These are phyloP conservation scores for Camelina laxa DNA, from an alignment of 345 rosid species.

Conservation along the genomic window DNA sequence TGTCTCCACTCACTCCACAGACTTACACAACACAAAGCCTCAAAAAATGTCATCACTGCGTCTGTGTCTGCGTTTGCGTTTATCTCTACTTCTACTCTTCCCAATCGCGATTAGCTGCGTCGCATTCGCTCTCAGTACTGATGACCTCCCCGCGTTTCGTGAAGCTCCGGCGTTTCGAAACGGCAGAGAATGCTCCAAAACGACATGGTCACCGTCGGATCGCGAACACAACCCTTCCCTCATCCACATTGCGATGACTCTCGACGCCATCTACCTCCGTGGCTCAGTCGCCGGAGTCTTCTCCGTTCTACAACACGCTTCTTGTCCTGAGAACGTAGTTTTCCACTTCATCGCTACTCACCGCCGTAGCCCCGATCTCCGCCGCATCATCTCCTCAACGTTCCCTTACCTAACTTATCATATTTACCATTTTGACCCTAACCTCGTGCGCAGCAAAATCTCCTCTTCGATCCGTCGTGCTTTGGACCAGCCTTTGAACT, in stretches of 20 bases:
- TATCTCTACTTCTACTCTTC: constrained; percentile 11
- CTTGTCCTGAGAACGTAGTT: constrained; percentile 82
- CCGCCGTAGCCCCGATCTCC: constrained; percentile 58
- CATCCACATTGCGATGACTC: constrained; percentile 85
- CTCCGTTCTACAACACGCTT: constrained; percentile 83
- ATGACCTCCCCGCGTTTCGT: constrained; percentile 52
- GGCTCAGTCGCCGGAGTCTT: constrained; percentile 87
- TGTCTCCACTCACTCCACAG: constrained; percentile 12
- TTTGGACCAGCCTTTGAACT: constrained; percentile 84
- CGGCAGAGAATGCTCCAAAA: constrained; percentile 59
- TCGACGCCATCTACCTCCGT: constrained; percentile 85
- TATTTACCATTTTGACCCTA: constrained; percentile 73
- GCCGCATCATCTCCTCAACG: constrained; percentile 62
- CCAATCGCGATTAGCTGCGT: constrained; percentile 24
- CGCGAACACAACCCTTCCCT: constrained; percentile 45
- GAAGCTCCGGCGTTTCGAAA: constrained; percentile 83
- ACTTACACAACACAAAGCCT: not conserved
- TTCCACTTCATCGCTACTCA: constrained; percentile 77
- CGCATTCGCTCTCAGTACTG: constrained; percentile 21
- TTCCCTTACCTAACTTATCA: constrained; percentile 75
- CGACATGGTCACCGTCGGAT: constrained; percentile 46
- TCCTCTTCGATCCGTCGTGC: constrained; percentile 78
- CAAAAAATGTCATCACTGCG: constrained; percentile 12
- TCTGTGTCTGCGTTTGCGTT: constrained; percentile 31
- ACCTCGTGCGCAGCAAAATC: constrained; percentile 67